Evolutionary conservation across 177 flowering plant species (phyloP).

Genomic region (Vitis hybrid): DNA sequence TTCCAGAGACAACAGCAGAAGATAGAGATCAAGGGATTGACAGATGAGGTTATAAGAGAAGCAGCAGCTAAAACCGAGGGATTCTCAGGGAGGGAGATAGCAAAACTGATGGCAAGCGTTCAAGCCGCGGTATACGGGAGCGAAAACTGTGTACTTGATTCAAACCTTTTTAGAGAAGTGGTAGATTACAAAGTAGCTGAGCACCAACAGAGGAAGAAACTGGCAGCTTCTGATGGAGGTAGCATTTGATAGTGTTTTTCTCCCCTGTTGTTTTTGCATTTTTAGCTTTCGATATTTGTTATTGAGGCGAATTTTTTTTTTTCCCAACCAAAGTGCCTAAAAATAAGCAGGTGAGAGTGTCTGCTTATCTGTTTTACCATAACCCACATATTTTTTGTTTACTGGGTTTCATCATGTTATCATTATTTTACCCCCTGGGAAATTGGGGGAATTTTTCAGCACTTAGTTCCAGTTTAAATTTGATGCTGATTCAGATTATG

Average conservation of each 20-base stretch:
- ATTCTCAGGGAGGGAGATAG: slow-evolving; percentile 96
- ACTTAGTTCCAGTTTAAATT: not conserved
- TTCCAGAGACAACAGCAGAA: slow-evolving; percentile 57
- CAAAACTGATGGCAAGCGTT: slow-evolving; percentile 93
- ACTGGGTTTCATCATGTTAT: slow-evolving; percentile 4
- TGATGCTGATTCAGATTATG: too few species aligned
- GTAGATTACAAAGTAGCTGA: slow-evolving; percentile 96
- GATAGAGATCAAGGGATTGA: slow-evolving; percentile 76
- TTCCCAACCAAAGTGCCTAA: too few species aligned
- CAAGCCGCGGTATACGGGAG: slow-evolving; percentile 97
- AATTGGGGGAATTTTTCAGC: slow-evolving; percentile 1
- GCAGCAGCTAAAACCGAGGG: slow-evolving; percentile 88
- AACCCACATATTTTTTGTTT: not conserved
- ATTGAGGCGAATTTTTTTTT: not conserved
- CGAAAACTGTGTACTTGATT: slow-evolving; percentile 68
- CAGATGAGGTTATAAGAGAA: slow-evolving; percentile 71
- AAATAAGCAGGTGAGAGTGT: not conserved
- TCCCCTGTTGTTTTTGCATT: not conserved
- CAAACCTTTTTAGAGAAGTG: slow-evolving; percentile 77
- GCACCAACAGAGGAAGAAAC: slow-evolving; percentile 80
- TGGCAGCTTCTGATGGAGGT: slow-evolving; percentile 44
- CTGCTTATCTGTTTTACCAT: not conserved
- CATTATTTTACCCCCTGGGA: slow-evolving; percentile 6
- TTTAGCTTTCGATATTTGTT: not conserved
- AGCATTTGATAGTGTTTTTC: slow-evolving; percentile 10